These are phyloP conservation scores for Chiua sp. DNA, from an alignment of 1,284 basidiomycete species.

Conservation along the genomic window DNA sequence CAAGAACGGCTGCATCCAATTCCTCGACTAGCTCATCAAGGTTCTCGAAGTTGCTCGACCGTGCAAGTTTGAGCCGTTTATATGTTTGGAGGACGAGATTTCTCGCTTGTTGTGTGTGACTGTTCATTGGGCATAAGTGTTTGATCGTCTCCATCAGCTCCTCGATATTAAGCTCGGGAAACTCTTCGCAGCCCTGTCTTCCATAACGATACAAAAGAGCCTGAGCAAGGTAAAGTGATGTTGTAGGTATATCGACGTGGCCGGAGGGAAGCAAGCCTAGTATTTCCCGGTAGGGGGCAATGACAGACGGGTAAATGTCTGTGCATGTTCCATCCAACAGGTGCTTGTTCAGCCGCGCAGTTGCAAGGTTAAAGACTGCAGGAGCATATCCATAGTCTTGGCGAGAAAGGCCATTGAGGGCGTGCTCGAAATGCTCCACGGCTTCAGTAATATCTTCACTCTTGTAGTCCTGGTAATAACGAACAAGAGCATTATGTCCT, in stretches of 20 bases:
- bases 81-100: constrained; percentile 1
- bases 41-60: too few species aligned
- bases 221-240: constrained; percentile 1
- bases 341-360: constrained; percentile 1
- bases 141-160: too few species aligned
- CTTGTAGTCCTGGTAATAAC: not conserved
- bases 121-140: not conserved
- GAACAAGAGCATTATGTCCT: not conserved
- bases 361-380: constrained; percentile 20
- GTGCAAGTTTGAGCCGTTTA: not conserved
- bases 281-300: not conserved
- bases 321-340: not conserved
- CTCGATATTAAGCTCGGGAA: too few species aligned
- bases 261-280: not conserved
- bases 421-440: not conserved
- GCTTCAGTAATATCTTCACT: not conserved
- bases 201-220: constrained; percentile 4
- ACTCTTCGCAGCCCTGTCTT: too few species aligned
- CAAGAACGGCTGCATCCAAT: not conserved
- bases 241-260: constrained; percentile 11
- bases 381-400: not conserved
- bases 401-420: not conserved
- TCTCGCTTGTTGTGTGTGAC: constrained; percentile 2
- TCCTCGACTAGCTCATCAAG: not conserved
- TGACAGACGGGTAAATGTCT: not conserved